Percentiles rank a stretch among this genome's conserved stretches.
phyloP scores from a whole-genome alignment of 106 monocot genomes.

The Xerophyta viscosa region DNA sequence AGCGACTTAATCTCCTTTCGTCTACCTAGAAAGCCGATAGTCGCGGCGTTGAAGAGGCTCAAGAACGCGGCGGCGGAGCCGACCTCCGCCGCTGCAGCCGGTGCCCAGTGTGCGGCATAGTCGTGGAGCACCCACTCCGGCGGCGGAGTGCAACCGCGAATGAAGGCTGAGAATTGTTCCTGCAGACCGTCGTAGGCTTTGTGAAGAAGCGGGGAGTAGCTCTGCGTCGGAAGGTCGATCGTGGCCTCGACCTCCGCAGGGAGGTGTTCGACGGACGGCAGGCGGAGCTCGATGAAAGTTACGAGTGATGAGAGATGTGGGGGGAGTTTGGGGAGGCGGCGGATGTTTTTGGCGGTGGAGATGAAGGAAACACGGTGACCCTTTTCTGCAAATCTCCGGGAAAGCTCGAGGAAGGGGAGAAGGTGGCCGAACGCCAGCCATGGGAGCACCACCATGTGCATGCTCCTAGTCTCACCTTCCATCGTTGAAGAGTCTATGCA shows the following conservation, averaged over 20 bases:
- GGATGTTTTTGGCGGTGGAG: conserved; percentile 8
- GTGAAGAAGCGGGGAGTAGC: conserved; percentile 4
- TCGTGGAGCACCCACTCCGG: conserved; percentile 17
- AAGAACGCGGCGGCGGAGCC: conserved; percentile 1
- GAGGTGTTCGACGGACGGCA: conserved; percentile 3
- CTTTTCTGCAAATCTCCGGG: conserved; percentile 13
- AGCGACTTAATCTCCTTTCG: background rate
- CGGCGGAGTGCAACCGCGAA: background rate
- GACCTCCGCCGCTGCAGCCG: background rate
- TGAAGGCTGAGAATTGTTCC: background rate
- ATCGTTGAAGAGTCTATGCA: no score
- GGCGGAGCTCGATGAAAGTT: background rate
- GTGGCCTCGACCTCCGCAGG: conserved; percentile 6
- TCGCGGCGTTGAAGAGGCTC: background rate
- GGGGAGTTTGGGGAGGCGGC: conserved; percentile 4
- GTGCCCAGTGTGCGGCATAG: conserved; percentile 6
- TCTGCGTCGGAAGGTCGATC: conserved; percentile 10
- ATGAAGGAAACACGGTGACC: conserved; percentile 11
- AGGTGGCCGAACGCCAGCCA: conserved; percentile 19
- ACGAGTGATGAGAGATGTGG: background rate
- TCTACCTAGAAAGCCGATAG: background rate
- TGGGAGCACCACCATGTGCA: conserved; percentile 15
- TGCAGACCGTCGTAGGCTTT: conserved; percentile 7
- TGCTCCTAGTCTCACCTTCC: no score
- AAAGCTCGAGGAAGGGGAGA: conserved; percentile 18